These are phyloP conservation scores for Chaetothyriales sp. DNA, from an alignment of 2,329 filamentous ascomycete genomes.

Conservation along the genomic window DNA sequence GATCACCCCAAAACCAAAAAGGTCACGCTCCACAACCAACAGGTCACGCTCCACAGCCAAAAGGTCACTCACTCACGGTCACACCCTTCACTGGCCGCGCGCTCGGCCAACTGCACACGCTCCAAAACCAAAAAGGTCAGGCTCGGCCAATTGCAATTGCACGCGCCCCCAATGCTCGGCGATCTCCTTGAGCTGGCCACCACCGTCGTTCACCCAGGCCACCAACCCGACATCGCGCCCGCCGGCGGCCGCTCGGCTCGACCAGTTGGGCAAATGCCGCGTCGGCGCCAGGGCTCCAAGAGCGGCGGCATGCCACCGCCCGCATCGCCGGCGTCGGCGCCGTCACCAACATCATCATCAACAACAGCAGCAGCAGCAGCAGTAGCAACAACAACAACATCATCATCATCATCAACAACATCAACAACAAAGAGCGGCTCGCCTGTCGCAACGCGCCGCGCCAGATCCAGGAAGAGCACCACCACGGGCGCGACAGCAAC, in stretches of 20 bases:
- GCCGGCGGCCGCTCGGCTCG: neutral
- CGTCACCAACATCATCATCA: slow-evolving; percentile 7
- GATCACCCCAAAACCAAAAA: no score
- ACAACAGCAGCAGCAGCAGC: slow-evolving; percentile 2
- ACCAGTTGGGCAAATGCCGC: neutral
- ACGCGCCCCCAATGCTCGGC: slow-evolving; percentile 7
- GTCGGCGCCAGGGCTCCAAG: neutral
- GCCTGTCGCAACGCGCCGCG: slow-evolving; percentile 3
- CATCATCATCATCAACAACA: slow-evolving; percentile 1
- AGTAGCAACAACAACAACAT: slow-evolving; percentile 4
- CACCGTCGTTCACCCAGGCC: slow-evolving; percentile 8
- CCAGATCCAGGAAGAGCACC: slow-evolving; percentile 5
- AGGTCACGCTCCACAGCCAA: no score
- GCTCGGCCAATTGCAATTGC: no score
- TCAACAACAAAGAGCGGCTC: slow-evolving; percentile 2
- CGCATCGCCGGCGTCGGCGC: slow-evolving; percentile 8
- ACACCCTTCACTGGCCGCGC: no score
- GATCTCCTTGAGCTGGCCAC: slow-evolving; percentile 13
- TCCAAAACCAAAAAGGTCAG: no score
- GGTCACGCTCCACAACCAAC: no score
- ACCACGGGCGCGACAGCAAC: neutral
- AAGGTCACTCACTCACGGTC: no score
- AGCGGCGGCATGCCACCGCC: slow-evolving; percentile 8
- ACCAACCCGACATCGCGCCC: slow-evolving; percentile 5
- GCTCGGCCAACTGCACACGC: no score